A percentile compares a stretch with the other conserved stretches of the same genome.
phyloP scores from a whole-genome alignment of 352 stramenopile genomes.

The Globisporangium carolinianum region DNA sequence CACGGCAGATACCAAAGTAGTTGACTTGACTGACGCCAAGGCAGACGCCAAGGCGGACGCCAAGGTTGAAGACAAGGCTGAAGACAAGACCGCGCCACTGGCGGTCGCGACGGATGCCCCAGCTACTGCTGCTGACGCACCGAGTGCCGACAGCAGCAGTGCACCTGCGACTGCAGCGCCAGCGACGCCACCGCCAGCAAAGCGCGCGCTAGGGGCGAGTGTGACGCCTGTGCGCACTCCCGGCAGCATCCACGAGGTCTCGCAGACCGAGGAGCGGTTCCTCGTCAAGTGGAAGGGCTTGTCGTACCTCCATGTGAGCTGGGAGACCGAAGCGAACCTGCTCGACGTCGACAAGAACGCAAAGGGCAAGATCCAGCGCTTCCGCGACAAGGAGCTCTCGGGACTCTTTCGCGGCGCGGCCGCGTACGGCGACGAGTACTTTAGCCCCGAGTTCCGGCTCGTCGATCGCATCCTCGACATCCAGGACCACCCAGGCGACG shows the following conservation, averaged over 20 bases:
- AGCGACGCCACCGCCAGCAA: background rate
- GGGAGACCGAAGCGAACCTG: slow-evolving; percentile 82
- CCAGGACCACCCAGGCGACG: slow-evolving; percentile 63
- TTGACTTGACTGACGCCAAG: too few species aligned
- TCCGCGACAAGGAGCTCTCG: slow-evolving; percentile 66
- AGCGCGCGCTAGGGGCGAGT: background rate
- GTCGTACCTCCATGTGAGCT: slow-evolving; percentile 87
- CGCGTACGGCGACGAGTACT: slow-evolving; percentile 84
- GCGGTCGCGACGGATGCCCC: too few species aligned
- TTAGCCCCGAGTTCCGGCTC: slow-evolving; percentile 85
- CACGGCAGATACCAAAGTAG: too few species aligned
- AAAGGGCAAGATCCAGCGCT: slow-evolving; percentile 84
- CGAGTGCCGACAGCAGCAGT: background rate
- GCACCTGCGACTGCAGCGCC: slow-evolving; percentile 2
- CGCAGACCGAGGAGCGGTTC: slow-evolving; percentile 53
- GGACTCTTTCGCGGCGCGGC: slow-evolving; percentile 32
- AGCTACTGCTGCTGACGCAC: background rate
- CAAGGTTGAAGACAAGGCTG: too few species aligned
- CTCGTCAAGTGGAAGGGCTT: slow-evolving; percentile 89
- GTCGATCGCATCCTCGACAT: slow-evolving; percentile 88
- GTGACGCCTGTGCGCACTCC: slow-evolving; percentile 3
- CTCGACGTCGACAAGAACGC: slow-evolving; percentile 80
- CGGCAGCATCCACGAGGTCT: slow-evolving; percentile 11
- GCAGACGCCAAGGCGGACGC: too few species aligned
- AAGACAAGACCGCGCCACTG: background rate